A percentile compares a stretch with the other conserved stretches of the same genome.
These are phyloP conservation scores for Pseudovirgaria hyperparasitica DNA, from an alignment of 2,329 filamentous ascomycete genomes.

Conservation along the genomic window DNA sequence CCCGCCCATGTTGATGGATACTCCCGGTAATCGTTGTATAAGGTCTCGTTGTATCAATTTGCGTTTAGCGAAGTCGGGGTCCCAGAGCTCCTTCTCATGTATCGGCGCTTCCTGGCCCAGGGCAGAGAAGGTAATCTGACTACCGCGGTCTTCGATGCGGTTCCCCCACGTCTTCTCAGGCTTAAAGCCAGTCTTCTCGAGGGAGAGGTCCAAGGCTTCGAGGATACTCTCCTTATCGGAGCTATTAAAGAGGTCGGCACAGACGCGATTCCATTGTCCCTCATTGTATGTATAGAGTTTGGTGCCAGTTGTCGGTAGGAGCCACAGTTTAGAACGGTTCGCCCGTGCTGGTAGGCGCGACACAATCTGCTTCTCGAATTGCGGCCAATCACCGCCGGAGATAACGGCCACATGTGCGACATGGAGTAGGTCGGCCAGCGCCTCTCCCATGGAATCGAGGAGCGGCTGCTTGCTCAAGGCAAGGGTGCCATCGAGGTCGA, in stretches of 20 bases:
- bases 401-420: slow-evolving; percentile 29
- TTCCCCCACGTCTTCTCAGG: slow-evolving; percentile 27
- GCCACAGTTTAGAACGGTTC: slow-evolving; percentile 26
- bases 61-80: slow-evolving; percentile 28
- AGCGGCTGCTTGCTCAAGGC: slow-evolving; percentile 25
- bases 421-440: slow-evolving; percentile 21
- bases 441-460: slow-evolving; percentile 19
- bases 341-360: slow-evolving; percentile 23
- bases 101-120: slow-evolving; percentile 29
- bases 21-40: slow-evolving; percentile 19
- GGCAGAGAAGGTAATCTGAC: slow-evolving; percentile 30
- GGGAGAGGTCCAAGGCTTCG: slow-evolving; percentile 21
- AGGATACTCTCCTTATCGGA: slow-evolving; percentile 18
- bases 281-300: slow-evolving; percentile 25
- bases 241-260: slow-evolving; percentile 27
- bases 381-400: slow-evolving; percentile 30
- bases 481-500: slow-evolving; percentile 26
- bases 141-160: slow-evolving; percentile 29
- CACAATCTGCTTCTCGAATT: slow-evolving; percentile 29
- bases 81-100: slow-evolving; percentile 24
- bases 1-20: slow-evolving; percentile 30
- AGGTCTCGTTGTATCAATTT: slow-evolving; percentile 27
- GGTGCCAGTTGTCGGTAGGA: slow-evolving; percentile 31
- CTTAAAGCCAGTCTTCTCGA: slow-evolving; percentile 24
- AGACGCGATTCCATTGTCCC: slow-evolving; percentile 20